Evolutionary conservation across 2,329 filamentous ascomycete genomes (phyloP), one percentile per base, ranked within the genome.

Genomic region (Trichoderma sp.): DNA sequence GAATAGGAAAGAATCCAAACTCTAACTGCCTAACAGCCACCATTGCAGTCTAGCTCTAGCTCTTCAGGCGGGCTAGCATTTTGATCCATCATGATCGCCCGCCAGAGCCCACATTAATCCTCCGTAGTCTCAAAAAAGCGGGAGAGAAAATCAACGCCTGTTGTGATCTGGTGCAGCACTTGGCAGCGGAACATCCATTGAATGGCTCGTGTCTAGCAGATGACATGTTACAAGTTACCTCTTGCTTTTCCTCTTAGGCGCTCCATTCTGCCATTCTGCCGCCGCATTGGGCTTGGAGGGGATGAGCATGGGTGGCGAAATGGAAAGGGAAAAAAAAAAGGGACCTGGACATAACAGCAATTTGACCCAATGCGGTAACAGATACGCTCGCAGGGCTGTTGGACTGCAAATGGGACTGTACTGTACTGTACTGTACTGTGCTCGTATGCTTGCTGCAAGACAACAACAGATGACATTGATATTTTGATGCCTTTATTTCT

Each of bases 381-480:
- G 62, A 65, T 65, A 65, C 62, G 62, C 62, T 64, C 26, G 34
- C 59, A 63, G 59, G 59, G 59, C 59, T 62, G 36, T 39, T 20
- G 30, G 36, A 32, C 28, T 30, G 62, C 23, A 47, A 15, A 55
- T 53, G 28, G 15, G 36, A 39, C 36, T 39, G 13, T 36, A 15
- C 63, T 26, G 63, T 30, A 55, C 43, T 3, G 43, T 50, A 23
- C 2, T 23, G 4, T 12, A 53, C 47, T 53, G 47, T 53, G 43
- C 43, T 50, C 43, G 43, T 50, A 6, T 43, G 15, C 15, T n/a
- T n/a, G 36, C 47, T 20, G 47, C 47, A 23, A 20, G 20, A 53
- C 47, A 20, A 20, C 39, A 43, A n/a, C 15, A 53, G 1, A 53
- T 23, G 47, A 23, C 3, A 23, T 43, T 9, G 15, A 43, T 43